Evolutionary conservation across 768 basidiomycete species (phyloP).

Genomic region (Tricholoma saponaceum): DNA sequence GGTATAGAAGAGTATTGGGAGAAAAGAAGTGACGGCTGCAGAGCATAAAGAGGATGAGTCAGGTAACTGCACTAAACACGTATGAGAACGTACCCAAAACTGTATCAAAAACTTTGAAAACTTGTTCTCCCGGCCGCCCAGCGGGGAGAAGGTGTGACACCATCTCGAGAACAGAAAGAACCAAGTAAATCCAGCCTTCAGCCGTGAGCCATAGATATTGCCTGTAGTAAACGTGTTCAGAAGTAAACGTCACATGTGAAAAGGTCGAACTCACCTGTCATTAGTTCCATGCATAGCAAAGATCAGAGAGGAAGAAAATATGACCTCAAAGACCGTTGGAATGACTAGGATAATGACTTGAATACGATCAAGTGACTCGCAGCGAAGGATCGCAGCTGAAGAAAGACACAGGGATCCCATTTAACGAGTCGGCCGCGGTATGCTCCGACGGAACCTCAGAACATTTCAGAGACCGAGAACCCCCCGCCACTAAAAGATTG

Average conservation of each 20-base stretch:
- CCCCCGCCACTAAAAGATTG: conserved; percentile 9
- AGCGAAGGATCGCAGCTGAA: conserved; percentile 66
- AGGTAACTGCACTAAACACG: not conserved
- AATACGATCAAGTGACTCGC: conserved; percentile 43
- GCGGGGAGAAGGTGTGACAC: conserved; percentile 53
- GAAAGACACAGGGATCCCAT: conserved; percentile 67
- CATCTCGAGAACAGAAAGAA: conserved; percentile 57
- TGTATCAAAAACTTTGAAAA: conserved; percentile 33
- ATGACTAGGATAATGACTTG: conserved; percentile 53
- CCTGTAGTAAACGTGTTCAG: conserved; percentile 25
- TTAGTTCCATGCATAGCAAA: conserved; percentile 43
- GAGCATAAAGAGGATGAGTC: not conserved
- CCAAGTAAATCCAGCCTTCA: conserved; percentile 60
- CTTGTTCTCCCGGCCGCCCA: conserved; percentile 37
- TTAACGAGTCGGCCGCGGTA: conserved; percentile 16
- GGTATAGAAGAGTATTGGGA: conserved; percentile 63
- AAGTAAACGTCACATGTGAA: not conserved
- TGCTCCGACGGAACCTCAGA: conserved; percentile 6
- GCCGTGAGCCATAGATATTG: conserved; percentile 54
- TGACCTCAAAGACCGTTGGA: conserved; percentile 58
- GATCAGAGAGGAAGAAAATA: conserved; percentile 53
- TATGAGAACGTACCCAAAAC: conserved; percentile 49
- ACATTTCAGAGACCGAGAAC: conserved; percentile 7
- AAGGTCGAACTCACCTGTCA: conserved; percentile 34
- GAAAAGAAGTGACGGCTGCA: conserved; percentile 52